Conservation (phyloP, 164 flowering plant species). For the Malania oleifera region DNA sequence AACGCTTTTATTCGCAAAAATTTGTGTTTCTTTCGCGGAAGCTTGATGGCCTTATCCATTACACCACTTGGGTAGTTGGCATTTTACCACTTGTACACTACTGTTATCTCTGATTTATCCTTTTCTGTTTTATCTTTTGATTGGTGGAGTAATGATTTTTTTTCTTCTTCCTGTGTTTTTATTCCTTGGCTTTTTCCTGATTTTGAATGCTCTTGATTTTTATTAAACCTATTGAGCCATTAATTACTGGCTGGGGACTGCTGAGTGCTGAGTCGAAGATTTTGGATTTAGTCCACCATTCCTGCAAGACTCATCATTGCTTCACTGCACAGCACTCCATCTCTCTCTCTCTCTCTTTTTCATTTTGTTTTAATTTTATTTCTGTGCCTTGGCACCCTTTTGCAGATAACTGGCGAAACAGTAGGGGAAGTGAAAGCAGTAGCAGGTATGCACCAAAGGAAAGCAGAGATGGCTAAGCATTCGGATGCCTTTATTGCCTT, state of each 20-base stretch:
- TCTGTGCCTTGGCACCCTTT: slow-evolving; percentile 21
- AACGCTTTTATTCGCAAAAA: too few species aligned
- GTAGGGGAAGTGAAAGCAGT: slow-evolving; percentile 99
- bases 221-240: slow-evolving; percentile 5
- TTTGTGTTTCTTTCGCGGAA: slow-evolving; percentile 8
- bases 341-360: slow-evolving; percentile 14
- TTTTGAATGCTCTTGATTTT: not conserved
- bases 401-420: slow-evolving; percentile 95
- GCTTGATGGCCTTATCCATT: slow-evolving; percentile 19
- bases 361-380: slow-evolving; percentile 14
- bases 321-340: slow-evolving; percentile 37
- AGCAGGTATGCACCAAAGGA: slow-evolving; percentile 99
- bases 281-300: slow-evolving; percentile 19
- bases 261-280: slow-evolving; percentile 11
- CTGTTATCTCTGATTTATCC: slow-evolving; percentile 8
- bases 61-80: slow-evolving; percentile 1
- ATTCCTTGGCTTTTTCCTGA: slow-evolving; percentile 22
- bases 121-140: slow-evolving; percentile 7
- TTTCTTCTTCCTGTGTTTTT: slow-evolving; percentile 10
- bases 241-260: slow-evolving; percentile 20
- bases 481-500: slow-evolving; percentile 99
- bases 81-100: not conserved
- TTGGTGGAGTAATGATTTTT: not conserved
- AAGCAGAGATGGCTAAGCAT: slow-evolving; percentile 97
- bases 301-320: slow-evolving; percentile 58